Conservation (phyloP, 2,329 filamentous ascomycete genomes). For the Fusarium guadeloupense region DNA sequence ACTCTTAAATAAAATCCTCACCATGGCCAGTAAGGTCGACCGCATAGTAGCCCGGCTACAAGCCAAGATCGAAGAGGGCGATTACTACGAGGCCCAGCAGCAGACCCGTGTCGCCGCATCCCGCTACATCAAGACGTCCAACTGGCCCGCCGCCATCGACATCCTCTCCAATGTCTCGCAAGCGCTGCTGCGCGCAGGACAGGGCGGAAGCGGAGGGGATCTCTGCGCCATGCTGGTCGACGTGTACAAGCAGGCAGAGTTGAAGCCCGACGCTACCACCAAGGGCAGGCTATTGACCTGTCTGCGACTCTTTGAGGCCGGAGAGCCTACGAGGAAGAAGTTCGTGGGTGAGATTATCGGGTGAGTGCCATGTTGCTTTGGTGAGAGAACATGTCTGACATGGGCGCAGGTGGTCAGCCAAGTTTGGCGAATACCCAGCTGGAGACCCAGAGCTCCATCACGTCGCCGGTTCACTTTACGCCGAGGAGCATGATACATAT, state of each 20-base stretch:
- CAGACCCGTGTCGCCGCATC: conserved; percentile 95
- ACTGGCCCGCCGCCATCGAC: conserved; percentile 86
- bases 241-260: conserved; percentile 87
- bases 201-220: conserved; percentile 92
- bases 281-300: conserved; percentile 81
- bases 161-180: conserved; percentile 86
- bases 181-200: conserved; percentile 88
- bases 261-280: conserved; percentile 76
- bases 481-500: conserved; percentile 92
- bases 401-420: conserved; percentile 75
- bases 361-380: conserved; percentile 54
- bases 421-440: conserved; percentile 85
- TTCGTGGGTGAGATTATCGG: conserved; percentile 87
- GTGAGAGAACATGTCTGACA: conserved; percentile 5
- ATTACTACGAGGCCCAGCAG: conserved; percentile 98
- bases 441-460: conserved; percentile 96
- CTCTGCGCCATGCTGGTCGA: conserved; percentile 88
- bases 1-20: not conserved
- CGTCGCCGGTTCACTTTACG: conserved; percentile 85
- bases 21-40: conserved; percentile 54
- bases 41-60: conserved; percentile 73
- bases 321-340: conserved; percentile 92
- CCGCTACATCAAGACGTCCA: conserved; percentile 88
- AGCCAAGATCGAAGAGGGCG: conserved; percentile 87
- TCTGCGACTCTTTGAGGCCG: conserved; percentile 79